Percentiles rank a stretch among this genome's conserved stretches.
phyloP scores from a whole-genome alignment of 2,329 filamentous ascomycete genomes.

The Epichloe aotearoae region DNA sequence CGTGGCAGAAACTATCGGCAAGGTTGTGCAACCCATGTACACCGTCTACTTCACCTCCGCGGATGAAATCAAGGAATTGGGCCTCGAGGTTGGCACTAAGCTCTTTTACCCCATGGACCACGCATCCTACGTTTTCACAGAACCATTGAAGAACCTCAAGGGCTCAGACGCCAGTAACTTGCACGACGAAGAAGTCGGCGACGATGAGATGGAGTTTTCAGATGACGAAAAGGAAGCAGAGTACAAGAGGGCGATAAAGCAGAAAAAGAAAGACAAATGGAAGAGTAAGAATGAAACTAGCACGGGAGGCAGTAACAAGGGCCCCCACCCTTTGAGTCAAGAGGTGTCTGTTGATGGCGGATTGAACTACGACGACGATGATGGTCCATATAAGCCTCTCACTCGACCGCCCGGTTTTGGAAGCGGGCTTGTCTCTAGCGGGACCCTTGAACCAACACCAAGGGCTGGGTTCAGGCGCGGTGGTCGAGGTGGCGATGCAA shows the following conservation, averaged over 20 bases:
- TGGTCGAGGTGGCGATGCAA: slow-evolving; percentile 25
- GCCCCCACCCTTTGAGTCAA: slow-evolving; percentile 27
- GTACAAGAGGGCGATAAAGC: slow-evolving; percentile 57
- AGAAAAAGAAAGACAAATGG: slow-evolving; percentile 43
- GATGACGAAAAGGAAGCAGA: slow-evolving; percentile 91
- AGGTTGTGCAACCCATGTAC: slow-evolving; percentile 77
- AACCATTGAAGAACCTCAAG: slow-evolving; percentile 65
- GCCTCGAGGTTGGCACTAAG: slow-evolving; percentile 53
- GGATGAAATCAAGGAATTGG: slow-evolving; percentile 53
- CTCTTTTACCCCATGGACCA: slow-evolving; percentile 71
- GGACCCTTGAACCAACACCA: slow-evolving; percentile 22
- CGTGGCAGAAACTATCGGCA: slow-evolving; percentile 74
- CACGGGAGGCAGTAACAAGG: slow-evolving; percentile 19
- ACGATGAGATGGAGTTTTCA: slow-evolving; percentile 87
- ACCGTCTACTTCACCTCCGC: slow-evolving; percentile 61
- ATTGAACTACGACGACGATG: slow-evolving; percentile 54
- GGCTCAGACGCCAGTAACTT: slow-evolving; percentile 91
- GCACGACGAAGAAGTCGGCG: slow-evolving; percentile 78
- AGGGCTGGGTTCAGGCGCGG: slow-evolving; percentile 23
- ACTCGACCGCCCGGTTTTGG: slow-evolving; percentile 53
- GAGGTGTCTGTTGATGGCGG: slow-evolving; percentile 28
- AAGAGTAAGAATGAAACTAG: slow-evolving; percentile 29
- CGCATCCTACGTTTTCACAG: slow-evolving; percentile 75
- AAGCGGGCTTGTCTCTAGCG: slow-evolving; percentile 29
- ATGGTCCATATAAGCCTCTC: slow-evolving; percentile 60